Evolutionary conservation across 2,329 filamentous ascomycete species (phyloP).

Genomic region (Furcasterigmium sp.): DNA sequence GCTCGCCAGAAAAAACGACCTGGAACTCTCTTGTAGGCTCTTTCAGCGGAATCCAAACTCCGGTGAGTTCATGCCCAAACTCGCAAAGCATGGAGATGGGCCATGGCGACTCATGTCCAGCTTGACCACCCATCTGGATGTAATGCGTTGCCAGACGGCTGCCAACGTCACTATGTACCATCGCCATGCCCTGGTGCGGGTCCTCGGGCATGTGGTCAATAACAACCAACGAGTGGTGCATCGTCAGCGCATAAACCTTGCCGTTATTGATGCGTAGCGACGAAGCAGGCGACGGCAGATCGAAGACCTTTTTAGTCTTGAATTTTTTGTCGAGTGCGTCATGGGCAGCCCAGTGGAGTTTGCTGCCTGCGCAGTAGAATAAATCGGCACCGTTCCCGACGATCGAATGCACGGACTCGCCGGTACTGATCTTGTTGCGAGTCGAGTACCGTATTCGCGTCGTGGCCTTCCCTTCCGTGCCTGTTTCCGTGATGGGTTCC

Average conservation of each 20-base stretch:
- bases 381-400: constrained; percentile 49
- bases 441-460: constrained; percentile 46
- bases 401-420: constrained; percentile 50
- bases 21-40: constrained; percentile 33
- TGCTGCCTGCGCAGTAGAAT: constrained; percentile 48
- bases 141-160: constrained; percentile 38
- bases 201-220: constrained; percentile 40
- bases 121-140: constrained; percentile 34
- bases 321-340: constrained; percentile 47
- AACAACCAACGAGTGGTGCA: constrained; percentile 49
- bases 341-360: constrained; percentile 51
- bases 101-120: constrained; percentile 19
- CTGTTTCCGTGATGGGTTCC: constrained; percentile 10
- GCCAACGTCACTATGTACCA: constrained; percentile 41
- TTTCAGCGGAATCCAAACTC: constrained; percentile 44
- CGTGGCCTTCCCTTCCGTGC: constrained; percentile 12
- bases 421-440: constrained; percentile 39
- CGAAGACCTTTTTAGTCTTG: constrained; percentile 36
- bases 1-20: constrained; percentile 48
- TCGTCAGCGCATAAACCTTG: constrained; percentile 47
- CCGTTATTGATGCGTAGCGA: constrained; percentile 41
- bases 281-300: constrained; percentile 48
- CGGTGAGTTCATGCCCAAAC: constrained; percentile 38
- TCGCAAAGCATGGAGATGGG: constrained; percentile 45
- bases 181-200: constrained; percentile 25